A percentile compares a stretch with the other conserved stretches of the same genome.
Evolutionary conservation across 2,329 filamentous ascomycete species (phyloP).

Genomic region (Sporothrix brasiliensis): DNA sequence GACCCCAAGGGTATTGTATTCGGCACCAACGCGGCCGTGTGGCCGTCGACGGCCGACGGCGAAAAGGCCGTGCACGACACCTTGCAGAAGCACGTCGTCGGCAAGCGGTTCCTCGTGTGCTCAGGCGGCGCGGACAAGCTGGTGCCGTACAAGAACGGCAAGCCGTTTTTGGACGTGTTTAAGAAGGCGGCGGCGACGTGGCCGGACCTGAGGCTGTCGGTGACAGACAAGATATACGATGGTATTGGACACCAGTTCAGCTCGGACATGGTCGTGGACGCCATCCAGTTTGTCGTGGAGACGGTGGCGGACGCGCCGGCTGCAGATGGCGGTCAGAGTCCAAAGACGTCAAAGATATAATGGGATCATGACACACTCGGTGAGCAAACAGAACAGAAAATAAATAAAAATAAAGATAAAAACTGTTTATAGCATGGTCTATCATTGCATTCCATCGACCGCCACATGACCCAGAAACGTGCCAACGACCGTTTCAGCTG

Average conservation of each 20-base stretch:
- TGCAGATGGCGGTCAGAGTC: background rate
- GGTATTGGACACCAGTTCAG: constrained; percentile 72
- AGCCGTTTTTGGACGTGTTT: constrained; percentile 65
- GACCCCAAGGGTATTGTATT: constrained; percentile 80
- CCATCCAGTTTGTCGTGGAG: constrained; percentile 64
- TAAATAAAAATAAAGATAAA: background rate
- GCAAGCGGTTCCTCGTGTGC: constrained; percentile 67
- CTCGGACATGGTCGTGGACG: constrained; percentile 66
- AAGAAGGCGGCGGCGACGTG: constrained; percentile 56
- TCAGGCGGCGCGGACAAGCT: constrained; percentile 70
- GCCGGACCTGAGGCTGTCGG: constrained; percentile 57
- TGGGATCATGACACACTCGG: constrained; percentile 18
- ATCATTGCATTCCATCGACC: background rate
- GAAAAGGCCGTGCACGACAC: constrained; percentile 50
- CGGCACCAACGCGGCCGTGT: constrained; percentile 48
- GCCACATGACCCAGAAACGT: background rate
- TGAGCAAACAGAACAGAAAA: background rate
- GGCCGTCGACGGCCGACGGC: constrained; percentile 40
- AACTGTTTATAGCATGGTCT: background rate
- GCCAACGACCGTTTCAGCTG: background rate
- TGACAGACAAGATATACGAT: constrained; percentile 69
- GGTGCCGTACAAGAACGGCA: constrained; percentile 66
- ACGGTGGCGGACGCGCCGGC: constrained; percentile 44
- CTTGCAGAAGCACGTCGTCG: constrained; percentile 55
- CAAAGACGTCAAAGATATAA: constrained; percentile 41